Percentiles rank a stretch among this genome's conserved stretches.
Evolutionary conservation across 257 asterid genomes (phyloP).

Genomic region (Solanum gracilifrons): DNA sequence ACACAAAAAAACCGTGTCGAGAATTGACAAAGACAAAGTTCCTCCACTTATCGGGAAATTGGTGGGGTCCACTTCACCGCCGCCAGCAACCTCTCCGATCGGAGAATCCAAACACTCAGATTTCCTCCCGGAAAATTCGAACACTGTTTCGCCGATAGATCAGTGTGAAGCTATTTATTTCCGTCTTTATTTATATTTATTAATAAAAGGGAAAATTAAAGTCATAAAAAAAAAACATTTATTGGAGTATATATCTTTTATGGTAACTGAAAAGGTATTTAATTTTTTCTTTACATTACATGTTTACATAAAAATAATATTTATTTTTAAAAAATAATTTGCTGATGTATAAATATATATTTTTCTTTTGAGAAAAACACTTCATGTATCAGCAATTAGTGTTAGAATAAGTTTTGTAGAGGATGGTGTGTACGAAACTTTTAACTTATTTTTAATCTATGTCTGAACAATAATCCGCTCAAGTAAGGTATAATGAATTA

Average conservation of each 20-base stretch:
- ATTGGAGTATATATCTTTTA: not conserved
- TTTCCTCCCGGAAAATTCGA: not conserved
- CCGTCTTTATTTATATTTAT: not conserved
- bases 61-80: constrained; percentile 19
- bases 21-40: constrained; percentile 23
- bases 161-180: not conserved
- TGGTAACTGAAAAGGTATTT: not conserved
- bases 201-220: not conserved
- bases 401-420: not conserved
- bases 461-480: not conserved
- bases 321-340: too few species aligned
- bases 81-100: constrained; percentile 17
- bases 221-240: not conserved
- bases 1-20: constrained; percentile 9
- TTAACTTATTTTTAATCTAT: too few species aligned
- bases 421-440: not conserved
- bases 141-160: not conserved
- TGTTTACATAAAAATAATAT: too few species aligned
- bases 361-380: too few species aligned
- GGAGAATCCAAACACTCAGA: constrained; percentile 8
- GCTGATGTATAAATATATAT: too few species aligned
- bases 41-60: constrained; percentile 19
- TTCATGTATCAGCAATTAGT: too few species aligned
- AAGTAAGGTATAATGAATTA: not conserved
- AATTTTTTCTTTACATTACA: too few species aligned